Conservation (phyloP, 2,329 filamentous ascomycete species). For the Hyphodiscus sp. region DNA sequence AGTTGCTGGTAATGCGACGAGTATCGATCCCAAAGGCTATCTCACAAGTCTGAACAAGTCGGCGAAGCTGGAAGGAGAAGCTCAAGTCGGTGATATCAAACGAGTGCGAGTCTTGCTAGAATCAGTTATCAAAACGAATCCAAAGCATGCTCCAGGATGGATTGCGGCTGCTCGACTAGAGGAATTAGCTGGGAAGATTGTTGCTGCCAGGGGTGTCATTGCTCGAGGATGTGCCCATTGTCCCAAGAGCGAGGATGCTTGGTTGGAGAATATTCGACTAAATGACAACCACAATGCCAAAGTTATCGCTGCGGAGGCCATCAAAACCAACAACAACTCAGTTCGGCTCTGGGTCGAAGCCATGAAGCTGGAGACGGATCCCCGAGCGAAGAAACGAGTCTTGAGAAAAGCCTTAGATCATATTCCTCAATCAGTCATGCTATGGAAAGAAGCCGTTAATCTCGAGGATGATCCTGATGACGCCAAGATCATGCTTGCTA, state of each 20-base stretch:
- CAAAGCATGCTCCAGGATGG: conserved; percentile 90
- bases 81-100: conserved; percentile 90
- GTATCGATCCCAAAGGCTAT: conserved; percentile 92
- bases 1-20: conserved; percentile 73
- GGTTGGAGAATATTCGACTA: conserved; percentile 91
- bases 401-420: conserved; percentile 86
- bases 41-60: conserved; percentile 84
- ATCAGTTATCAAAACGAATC: conserved; percentile 95
- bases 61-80: conserved; percentile 70
- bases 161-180: conserved; percentile 90
- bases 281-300: conserved; percentile 93
- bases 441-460: conserved; percentile 99
- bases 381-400: conserved; percentile 84
- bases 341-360: conserved; percentile 92
- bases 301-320: conserved; percentile 87
- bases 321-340: conserved; percentile 83
- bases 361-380: conserved; percentile 82
- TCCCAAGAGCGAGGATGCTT: conserved; percentile 89
- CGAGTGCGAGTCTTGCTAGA: conserved; percentile 88
- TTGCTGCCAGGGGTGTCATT: conserved; percentile 82
- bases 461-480: conserved; percentile 86
- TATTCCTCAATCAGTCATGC: conserved; percentile 84
- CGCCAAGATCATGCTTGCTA: conserved; percentile 81
- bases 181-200: conserved; percentile 85
- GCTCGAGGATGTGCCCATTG: conserved; percentile 83